These are phyloP conservation scores for Aethionema arabicum DNA, from an alignment of 345 rosid genomes.

Conservation along the genomic window DNA sequence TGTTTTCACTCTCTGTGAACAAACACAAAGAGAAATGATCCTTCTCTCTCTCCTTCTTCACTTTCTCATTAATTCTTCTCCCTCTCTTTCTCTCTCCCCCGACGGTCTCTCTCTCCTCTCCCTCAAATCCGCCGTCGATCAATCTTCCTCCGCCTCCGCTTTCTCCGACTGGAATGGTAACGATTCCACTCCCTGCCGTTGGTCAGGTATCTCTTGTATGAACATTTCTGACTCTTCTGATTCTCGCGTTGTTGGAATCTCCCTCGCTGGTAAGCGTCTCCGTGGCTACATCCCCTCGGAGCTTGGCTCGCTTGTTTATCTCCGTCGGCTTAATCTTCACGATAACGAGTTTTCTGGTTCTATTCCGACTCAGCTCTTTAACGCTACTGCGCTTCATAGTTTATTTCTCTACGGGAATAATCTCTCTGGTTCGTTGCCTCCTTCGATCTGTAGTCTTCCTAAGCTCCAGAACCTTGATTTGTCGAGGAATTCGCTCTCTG, in stretches of 20 bases:
- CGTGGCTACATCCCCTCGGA: slow-evolving; percentile 94
- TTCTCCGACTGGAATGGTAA: slow-evolving; percentile 85
- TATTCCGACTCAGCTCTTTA: slow-evolving; percentile 71
- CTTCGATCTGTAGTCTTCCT: slow-evolving; percentile 72
- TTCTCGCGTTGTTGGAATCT: slow-evolving; percentile 75
- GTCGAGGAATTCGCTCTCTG: slow-evolving; percentile 72
- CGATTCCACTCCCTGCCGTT: slow-evolving; percentile 75
- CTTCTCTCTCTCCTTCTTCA: slow-evolving; percentile 29
- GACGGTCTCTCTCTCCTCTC: slow-evolving; percentile 92
- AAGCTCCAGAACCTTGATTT: slow-evolving; percentile 88
- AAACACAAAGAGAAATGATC: slow-evolving; percentile 14
- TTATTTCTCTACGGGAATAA: slow-evolving; percentile 78
- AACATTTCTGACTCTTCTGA: slow-evolving; percentile 56
- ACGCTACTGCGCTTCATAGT: slow-evolving; percentile 89
- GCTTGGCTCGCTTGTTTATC: slow-evolving; percentile 69
- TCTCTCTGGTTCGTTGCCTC: slow-evolving; percentile 73
- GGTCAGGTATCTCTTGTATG: slow-evolving; percentile 90
- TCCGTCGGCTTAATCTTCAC: slow-evolving; percentile 90
- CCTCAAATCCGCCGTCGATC: slow-evolving; percentile 80
- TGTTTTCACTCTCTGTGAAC: slow-evolving; percentile 14
- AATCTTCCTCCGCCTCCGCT: slow-evolving; percentile 35
- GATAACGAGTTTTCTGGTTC: slow-evolving; percentile 68
- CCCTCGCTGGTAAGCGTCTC: slow-evolving; percentile 64
- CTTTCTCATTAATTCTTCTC: slow-evolving; percentile 13
- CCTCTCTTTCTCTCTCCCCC: slow-evolving; percentile 56